These are phyloP conservation scores for Cystofilobasidium ferigula DNA, from an alignment of 768 basidiomycete species.

Conservation along the genomic window DNA sequence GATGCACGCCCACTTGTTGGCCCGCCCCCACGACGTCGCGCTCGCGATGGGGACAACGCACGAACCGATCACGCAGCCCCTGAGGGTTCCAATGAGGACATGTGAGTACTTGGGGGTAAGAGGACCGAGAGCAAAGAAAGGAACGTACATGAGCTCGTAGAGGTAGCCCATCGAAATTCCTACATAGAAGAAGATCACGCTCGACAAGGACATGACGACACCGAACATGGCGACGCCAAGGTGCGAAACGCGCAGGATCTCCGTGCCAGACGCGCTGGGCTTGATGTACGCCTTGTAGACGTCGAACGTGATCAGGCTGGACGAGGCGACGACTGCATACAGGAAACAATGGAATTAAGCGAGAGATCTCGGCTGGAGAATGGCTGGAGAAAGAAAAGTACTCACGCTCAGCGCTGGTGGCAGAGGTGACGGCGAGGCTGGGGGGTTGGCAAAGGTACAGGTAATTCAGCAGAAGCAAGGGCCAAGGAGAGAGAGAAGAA, in stretches of 20 bases:
- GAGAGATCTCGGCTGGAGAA: background rate
- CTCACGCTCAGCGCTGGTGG: slow-evolving; percentile 62
- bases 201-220: slow-evolving; percentile 63
- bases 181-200: slow-evolving; percentile 76
- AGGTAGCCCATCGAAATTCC: slow-evolving; percentile 41
- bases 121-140: background rate
- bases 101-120: too few relatives aligned
- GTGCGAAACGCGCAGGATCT: slow-evolving; percentile 58
- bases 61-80: slow-evolving; percentile 73
- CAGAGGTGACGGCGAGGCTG: slow-evolving; percentile 42
- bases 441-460: too few relatives aligned
- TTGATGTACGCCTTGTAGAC: slow-evolving; percentile 63
- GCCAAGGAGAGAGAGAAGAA: background rate
- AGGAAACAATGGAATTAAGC: background rate
- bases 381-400: background rate
- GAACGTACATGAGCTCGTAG: slow-evolving; percentile 10
- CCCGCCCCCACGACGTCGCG: slow-evolving; percentile 71
- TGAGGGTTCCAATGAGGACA: too few relatives aligned
- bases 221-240: slow-evolving; percentile 39
- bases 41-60: slow-evolving; percentile 79
- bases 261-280: slow-evolving; percentile 54
- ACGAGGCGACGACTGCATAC: slow-evolving; percentile 57
- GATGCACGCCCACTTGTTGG: slow-evolving; percentile 76
- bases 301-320: slow-evolving; percentile 66
- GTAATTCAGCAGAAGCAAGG: too few relatives aligned